Percentiles rank a stretch among this genome's conserved stretches.
phyloP scores from a whole-genome alignment of 805 yeast genomes.

The Metschnikowia borealis region DNA sequence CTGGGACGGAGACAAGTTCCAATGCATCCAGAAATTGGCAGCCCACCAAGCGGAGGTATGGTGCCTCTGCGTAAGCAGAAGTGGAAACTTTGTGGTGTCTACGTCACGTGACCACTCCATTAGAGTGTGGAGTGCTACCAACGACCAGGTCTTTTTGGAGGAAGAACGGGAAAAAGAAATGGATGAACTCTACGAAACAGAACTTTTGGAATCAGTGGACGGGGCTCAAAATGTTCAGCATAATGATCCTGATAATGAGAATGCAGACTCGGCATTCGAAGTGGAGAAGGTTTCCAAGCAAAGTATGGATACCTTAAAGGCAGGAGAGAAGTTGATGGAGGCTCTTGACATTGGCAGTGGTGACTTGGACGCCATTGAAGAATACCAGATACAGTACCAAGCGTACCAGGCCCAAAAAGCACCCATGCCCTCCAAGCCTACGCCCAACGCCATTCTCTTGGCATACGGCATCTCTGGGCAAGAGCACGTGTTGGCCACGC shows the following conservation, averaged over 20 bases:
- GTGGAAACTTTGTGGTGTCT: constrained; percentile 69
- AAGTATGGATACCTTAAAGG: constrained; percentile 86
- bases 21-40: constrained; percentile 79
- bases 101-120: constrained; percentile 92
- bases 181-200: constrained; percentile 88
- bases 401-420: constrained; percentile 37
- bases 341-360: constrained; percentile 79
- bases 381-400: constrained; percentile 44
- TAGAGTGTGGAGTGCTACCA: constrained; percentile 90
- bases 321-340: constrained; percentile 90
- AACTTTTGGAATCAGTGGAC: constrained; percentile 43
- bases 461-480: constrained; percentile 73
- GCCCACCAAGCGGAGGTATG: constrained; percentile 92
- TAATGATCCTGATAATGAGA: constrained; percentile 31
- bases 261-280: constrained; percentile 45
- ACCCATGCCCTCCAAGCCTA: constrained; percentile 55
- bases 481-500: constrained; percentile 69
- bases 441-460: constrained; percentile 64
- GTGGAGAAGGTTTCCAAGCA: constrained; percentile 70
- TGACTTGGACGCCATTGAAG: constrained; percentile 57
- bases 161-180: constrained; percentile 95
- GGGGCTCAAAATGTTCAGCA: neutral
- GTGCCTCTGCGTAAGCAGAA: constrained; percentile 75
- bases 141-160: constrained; percentile 92
- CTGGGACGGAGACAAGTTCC: constrained; percentile 99